Conservation (phyloP, 192 early-diverging fungal genomes). For the Geranomyces variabilis region DNA sequence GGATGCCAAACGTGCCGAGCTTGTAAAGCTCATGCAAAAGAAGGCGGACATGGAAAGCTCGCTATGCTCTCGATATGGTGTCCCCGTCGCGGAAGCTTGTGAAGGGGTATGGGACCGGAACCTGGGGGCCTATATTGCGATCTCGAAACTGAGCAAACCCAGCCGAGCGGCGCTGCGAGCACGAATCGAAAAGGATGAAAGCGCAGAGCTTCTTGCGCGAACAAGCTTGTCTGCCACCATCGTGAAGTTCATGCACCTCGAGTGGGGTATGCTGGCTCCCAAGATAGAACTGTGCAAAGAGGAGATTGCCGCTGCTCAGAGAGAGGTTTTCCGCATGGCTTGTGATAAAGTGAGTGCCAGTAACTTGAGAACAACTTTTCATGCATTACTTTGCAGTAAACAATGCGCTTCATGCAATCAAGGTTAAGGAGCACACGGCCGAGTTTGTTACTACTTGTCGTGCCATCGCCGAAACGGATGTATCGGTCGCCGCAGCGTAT, state of each 20-base stretch:
- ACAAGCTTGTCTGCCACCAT: background rate
- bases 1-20: constrained; percentile 17
- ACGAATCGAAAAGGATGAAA: constrained; percentile 20
- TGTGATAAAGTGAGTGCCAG: constrained; percentile 28
- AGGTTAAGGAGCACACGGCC: constrained; percentile 19
- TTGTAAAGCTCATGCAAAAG: background rate
- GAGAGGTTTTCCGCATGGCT: constrained; percentile 34
- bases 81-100: no score
- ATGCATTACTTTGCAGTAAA: no score
- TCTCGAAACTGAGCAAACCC: background rate
- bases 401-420: no score
- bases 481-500: constrained; percentile 47
- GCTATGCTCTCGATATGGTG: background rate
- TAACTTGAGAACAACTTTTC: no score
- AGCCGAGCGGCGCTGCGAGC: background rate
- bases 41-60: background rate
- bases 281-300: constrained; percentile 22
- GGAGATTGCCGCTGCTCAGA: constrained; percentile 19
- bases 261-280: constrained; percentile 38
- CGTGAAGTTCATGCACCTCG: constrained; percentile 25
- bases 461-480: constrained; percentile 54
- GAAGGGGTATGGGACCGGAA: no score
- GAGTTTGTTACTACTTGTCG: constrained; percentile 21
- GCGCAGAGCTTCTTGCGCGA: constrained; percentile 10
- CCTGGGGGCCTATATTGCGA: background rate